Base-by-base conservation (phyloP, 345 rosid species). In the Rhizophora apiculata region DNA sequence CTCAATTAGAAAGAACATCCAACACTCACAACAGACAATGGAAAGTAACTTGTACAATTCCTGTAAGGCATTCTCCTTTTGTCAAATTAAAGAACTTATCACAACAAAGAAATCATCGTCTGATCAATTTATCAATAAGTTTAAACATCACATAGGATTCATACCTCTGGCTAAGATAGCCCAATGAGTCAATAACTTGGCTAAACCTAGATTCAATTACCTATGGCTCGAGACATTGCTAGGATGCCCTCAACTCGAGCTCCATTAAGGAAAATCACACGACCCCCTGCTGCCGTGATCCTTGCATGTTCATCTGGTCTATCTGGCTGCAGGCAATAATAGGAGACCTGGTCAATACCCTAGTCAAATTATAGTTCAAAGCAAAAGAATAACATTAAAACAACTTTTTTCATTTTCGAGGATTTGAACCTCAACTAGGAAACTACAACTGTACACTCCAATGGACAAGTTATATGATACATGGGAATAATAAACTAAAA, bases 201-300 rank as follows among this genome's bases (percentile, higher is more conserved):
- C 43, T 58, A 65, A 75, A 69, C 56, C 71, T 36, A 27, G 18
- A 62, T 37, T n/a, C 43, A 19, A 61, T 65, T 84, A 88, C 96
- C 98, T 74, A 90, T 88, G 16, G 98, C 98, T 64, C 96, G 87
- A 8, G 98, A 92, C 80, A 88, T 90, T 6, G 98, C 93, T 70
- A 92, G 82, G 79, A 92, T 87, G 43, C 98, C 96, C 69, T 85
- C 89, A 27, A 92, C 96, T 64, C 96, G 84, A 21, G 96, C 85
- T 67, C 92, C 94, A 29, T 86, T 80, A 48, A 75, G 46, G 18
- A 54, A 72, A 54, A 86, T 74, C 60, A 90, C 93, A 39, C 83
- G 79, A 43, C 95, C 98, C 11, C 96, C 95, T 22, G 81, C 86
- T 46, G 93, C 89, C 76, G 79, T 71, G 53, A 92, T 88, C 79